Conservation (phyloP, 495 filamentous ascomycete species). For the Penicillium canescens region DNA sequence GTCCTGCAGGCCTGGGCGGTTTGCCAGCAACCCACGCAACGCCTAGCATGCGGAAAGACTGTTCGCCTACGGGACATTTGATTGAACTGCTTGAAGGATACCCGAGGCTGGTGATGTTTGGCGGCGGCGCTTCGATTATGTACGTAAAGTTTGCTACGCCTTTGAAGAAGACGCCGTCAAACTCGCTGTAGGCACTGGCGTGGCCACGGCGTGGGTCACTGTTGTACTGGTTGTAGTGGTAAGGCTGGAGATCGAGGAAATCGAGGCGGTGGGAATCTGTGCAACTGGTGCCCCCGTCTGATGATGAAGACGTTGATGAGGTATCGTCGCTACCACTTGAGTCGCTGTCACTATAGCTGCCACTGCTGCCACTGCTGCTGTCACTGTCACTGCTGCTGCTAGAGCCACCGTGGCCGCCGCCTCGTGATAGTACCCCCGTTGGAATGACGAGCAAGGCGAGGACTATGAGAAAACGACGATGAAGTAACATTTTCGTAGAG, state of each 20-base stretch:
- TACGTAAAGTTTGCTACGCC: background rate
- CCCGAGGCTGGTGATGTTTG: background rate
- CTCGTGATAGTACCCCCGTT: background rate
- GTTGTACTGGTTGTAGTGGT: constrained; percentile 1
- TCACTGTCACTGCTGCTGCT: background rate
- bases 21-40: constrained; percentile 4
- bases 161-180: constrained; percentile 6
- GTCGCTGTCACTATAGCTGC: background rate
- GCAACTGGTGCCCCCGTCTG: background rate
- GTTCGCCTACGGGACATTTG: constrained; percentile 3
- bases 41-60: constrained; percentile 2
- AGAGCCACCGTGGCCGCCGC: background rate
- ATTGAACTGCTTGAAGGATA: background rate
- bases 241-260: background rate
- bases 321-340: background rate
- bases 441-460: constrained; percentile 3
- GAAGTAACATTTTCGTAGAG: background rate
- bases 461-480: background rate
- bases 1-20: background rate
- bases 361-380: background rate
- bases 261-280: constrained; percentile 1
- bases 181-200: background rate
- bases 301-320: background rate
- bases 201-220: background rate
- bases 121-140: background rate